phyloP scores from a whole-genome alignment of 352 stramenopile genomes.

The Pythium aristosporum region DNA sequence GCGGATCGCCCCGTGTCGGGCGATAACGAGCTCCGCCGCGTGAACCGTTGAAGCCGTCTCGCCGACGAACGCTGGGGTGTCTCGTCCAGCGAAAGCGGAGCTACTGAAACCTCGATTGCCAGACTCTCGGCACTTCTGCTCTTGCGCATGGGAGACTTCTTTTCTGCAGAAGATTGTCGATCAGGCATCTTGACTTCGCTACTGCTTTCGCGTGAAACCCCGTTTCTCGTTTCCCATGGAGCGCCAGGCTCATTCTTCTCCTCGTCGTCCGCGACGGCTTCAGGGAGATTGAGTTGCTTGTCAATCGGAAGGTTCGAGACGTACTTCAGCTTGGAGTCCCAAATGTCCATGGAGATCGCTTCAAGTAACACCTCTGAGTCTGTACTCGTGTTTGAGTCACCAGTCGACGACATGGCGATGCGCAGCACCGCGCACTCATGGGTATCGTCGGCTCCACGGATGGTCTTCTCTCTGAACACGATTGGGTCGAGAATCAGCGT shows the following conservation, averaged over 20 bases:
- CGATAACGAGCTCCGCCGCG: conserved; percentile 41
- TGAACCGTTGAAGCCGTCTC: conserved; percentile 14
- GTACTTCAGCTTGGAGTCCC: conserved; percentile 82
- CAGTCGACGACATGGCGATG: conserved; percentile 78
- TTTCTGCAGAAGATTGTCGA: conserved; percentile 1
- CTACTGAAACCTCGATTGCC: conserved; percentile 8
- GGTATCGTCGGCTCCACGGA: conserved; percentile 27
- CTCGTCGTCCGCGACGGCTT: conserved; percentile 27
- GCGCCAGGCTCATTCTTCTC: conserved; percentile 16
- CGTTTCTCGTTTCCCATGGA: conserved; percentile 2
- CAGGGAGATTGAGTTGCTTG: conserved; percentile 60
- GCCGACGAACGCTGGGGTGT: conserved; percentile 19
- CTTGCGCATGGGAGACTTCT: conserved; percentile 22
- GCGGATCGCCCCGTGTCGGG: conserved; percentile 46
- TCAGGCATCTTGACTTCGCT: neutral
- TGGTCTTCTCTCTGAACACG: conserved; percentile 14
- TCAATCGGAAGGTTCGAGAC: conserved; percentile 71
- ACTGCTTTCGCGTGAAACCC: neutral
- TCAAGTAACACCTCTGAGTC: conserved; percentile 82
- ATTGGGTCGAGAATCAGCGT: conserved; percentile 68
- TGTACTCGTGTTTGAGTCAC: conserved; percentile 51
- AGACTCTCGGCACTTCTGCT: conserved; percentile 27
- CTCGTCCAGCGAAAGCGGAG: neutral
- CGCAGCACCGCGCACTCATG: conserved; percentile 70
- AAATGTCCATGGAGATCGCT: conserved; percentile 87